phyloP scores from a whole-genome alignment of 768 basidiomycete species.

The Boletus insuetus region DNA sequence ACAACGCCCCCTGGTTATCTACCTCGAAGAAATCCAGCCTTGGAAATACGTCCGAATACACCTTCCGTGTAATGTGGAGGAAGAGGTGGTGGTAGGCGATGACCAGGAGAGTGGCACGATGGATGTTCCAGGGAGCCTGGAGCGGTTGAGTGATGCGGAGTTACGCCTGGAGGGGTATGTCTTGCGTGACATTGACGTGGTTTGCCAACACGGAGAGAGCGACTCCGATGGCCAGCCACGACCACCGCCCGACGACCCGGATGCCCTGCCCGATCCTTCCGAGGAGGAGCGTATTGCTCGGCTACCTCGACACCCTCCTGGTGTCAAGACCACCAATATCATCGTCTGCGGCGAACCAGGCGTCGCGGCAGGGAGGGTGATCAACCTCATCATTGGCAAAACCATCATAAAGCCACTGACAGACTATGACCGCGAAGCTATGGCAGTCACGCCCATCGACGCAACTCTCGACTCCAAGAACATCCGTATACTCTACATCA shows the following conservation, averaged over 20 bases:
- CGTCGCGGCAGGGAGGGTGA: constrained; percentile 24
- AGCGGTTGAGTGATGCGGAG: constrained; percentile 14
- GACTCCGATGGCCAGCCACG: neutral
- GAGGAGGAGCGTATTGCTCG: constrained; percentile 19
- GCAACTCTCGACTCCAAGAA: constrained; percentile 17
- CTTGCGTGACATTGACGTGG: constrained; percentile 11
- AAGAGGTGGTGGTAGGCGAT: neutral
- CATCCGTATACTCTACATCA: constrained; percentile 28
- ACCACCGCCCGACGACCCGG: constrained; percentile 1
- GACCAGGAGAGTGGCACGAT: neutral
- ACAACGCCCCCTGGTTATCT: constrained; percentile 24
- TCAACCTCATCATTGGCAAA: constrained; percentile 24
- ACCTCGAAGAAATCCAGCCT: constrained; percentile 15
- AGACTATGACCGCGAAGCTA: constrained; percentile 32
- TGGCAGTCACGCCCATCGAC: constrained; percentile 26
- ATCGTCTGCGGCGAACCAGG: constrained; percentile 44
- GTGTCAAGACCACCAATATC: constrained; percentile 31
- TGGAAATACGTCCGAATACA: constrained; percentile 17
- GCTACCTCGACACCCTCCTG: constrained; percentile 18
- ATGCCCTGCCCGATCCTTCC: constrained; percentile 3
- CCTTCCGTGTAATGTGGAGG: neutral
- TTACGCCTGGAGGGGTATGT: constrained; percentile 7
- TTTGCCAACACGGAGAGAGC: neutral
- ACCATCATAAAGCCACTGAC: constrained; percentile 21
- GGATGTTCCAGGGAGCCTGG: constrained; percentile 19